Conservation (phyloP, 129 eudicot species). For the Flaveria robusta region DNA sequence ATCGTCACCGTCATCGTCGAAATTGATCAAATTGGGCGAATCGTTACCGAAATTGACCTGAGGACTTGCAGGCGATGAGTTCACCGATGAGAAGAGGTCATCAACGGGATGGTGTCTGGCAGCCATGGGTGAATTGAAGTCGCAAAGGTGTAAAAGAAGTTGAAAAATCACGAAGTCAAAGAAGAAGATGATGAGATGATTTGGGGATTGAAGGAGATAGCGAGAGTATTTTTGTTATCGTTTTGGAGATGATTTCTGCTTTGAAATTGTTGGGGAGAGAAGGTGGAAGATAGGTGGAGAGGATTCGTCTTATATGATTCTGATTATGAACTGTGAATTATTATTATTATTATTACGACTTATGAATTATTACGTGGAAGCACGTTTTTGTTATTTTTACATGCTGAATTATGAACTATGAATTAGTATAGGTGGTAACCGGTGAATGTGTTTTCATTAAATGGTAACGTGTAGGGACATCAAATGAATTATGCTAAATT, state of each 20-base stretch:
- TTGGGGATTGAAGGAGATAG: constrained; percentile 20
- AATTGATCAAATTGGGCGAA: constrained; percentile 36
- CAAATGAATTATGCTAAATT: no score
- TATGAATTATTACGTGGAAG: constrained; percentile 3
- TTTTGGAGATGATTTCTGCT: constrained; percentile 26
- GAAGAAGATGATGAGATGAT: neutral
- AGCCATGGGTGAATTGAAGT: constrained; percentile 28
- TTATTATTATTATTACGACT: neutral
- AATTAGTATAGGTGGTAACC: no score
- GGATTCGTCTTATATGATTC: constrained; percentile 2
- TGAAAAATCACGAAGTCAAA: neutral
- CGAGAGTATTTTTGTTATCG: constrained; percentile 20
- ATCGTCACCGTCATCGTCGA: constrained; percentile 30
- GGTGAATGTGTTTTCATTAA: no score
- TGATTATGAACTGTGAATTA: neutral
- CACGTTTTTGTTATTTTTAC: constrained; percentile 20
- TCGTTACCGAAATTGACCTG: constrained; percentile 8
- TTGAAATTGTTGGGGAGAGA: constrained; percentile 24
- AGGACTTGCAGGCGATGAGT: constrained; percentile 42
- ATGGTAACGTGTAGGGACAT: no score
- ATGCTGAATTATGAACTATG: neutral
- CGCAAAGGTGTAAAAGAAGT: neutral
- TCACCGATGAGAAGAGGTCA: constrained; percentile 38
- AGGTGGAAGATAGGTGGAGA: constrained; percentile 35
- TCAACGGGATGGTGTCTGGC: constrained; percentile 30